Evolutionary conservation across 495 filamentous ascomycete species (phyloP).

Genomic region (Penicillium paradoxum): DNA sequence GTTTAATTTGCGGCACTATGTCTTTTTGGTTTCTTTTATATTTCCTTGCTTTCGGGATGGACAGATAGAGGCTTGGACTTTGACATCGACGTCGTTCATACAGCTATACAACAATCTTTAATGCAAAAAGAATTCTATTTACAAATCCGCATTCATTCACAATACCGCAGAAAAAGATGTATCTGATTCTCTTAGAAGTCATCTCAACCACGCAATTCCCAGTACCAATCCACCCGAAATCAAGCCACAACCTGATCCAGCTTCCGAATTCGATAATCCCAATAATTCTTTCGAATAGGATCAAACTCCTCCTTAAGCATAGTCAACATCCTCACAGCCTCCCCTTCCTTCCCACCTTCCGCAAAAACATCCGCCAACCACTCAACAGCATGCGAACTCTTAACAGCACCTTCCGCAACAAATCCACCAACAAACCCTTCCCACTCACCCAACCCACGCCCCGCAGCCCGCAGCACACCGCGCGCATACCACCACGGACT

Average conservation of each 20-base stretch:
- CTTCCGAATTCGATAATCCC: constrained; percentile 66
- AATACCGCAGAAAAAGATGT: not conserved
- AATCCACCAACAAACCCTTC: constrained; percentile 64
- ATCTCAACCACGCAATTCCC: not conserved
- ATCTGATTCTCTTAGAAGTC: not conserved
- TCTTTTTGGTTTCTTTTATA: not conserved
- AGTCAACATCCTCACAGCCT: constrained; percentile 54
- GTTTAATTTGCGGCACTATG: not conserved
- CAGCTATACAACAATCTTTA: not conserved
- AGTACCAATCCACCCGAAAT: not conserved
- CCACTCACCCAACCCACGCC: constrained; percentile 50
- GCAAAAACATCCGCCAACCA: constrained; percentile 77
- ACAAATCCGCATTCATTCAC: not conserved
- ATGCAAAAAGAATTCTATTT: constrained; percentile 1
- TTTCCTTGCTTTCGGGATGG: not conserved
- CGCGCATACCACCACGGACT: constrained; percentile 88
- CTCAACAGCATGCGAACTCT: constrained; percentile 84
- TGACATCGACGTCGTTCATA: constrained; percentile 2
- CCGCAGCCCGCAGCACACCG: constrained; percentile 64
- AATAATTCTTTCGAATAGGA: constrained; percentile 85
- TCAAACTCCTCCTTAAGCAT: constrained; percentile 82
- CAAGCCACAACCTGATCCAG: constrained; percentile 25
- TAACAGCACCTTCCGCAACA: constrained; percentile 49
- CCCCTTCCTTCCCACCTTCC: constrained; percentile 46
- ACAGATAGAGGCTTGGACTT: constrained; percentile 7